Evolutionary conservation across 1,139 yeast genomes (phyloP).

Genomic region (Suhomyces maxii): DNA sequence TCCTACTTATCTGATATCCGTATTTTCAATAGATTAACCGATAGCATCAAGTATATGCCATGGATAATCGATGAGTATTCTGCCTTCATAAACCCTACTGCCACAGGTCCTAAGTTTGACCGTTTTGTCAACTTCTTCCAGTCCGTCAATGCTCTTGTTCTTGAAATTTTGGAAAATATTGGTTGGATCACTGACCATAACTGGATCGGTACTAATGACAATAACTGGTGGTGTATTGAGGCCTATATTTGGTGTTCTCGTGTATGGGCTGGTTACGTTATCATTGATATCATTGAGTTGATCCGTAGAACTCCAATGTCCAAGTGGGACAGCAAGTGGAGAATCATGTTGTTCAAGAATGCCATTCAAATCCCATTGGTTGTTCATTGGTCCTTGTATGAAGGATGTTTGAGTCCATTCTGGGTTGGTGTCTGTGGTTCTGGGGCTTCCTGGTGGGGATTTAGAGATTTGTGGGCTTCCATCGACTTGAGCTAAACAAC

Average conservation of each 20-base stretch:
- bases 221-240: slow-evolving; percentile 44
- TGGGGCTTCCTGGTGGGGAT: slow-evolving; percentile 51
- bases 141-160: slow-evolving; percentile 43
- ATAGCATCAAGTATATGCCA: slow-evolving; percentile 51
- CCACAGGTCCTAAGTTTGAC: slow-evolving; percentile 30
- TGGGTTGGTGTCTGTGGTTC: slow-evolving; percentile 53
- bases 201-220: slow-evolving; percentile 50
- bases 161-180: slow-evolving; percentile 56
- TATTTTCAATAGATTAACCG: slow-evolving; percentile 55
- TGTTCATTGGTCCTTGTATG: slow-evolving; percentile 56
- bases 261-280: slow-evolving; percentile 57
- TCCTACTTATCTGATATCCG: slow-evolving; percentile 53
- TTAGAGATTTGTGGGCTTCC: slow-evolving; percentile 40
- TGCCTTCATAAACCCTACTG: slow-evolving; percentile 28
- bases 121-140: slow-evolving; percentile 42
- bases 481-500: slow-evolving; percentile 25
- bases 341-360: slow-evolving; percentile 37
- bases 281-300: slow-evolving; percentile 48
- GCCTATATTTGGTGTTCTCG: slow-evolving; percentile 53
- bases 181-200: slow-evolving; percentile 60
- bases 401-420: slow-evolving; percentile 54
- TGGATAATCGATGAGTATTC: slow-evolving; percentile 45
- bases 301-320: slow-evolving; percentile 41
- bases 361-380: slow-evolving; percentile 55
- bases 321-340: slow-evolving; percentile 41